Evolutionary conservation across 192 early-diverging fungal genomes (phyloP), one percentile per base, ranked within the genome.

Genomic region (Coemansia nantahalensis): DNA sequence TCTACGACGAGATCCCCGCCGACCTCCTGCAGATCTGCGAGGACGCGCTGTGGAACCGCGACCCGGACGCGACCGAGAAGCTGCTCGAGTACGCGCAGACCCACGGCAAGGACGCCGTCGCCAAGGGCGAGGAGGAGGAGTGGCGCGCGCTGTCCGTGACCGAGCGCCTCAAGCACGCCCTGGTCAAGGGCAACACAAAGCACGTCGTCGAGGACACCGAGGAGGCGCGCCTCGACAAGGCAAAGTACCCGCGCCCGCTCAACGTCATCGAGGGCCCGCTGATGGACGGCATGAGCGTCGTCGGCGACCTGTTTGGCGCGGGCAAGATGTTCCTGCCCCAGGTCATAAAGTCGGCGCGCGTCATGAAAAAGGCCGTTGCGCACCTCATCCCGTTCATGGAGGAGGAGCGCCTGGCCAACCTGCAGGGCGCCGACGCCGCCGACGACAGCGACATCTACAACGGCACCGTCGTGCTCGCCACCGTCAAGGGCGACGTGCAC

Each of bases 321-420:
- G 92, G 94, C 46, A 95, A 95, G 68, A 97, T 97, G 94, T 97
- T 97, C 68, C 84, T 97, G 80, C 94, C 94, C 5, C 94, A 97
- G 62, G 94, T 97, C 53, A 97, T 97, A 77, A 92, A 93, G 69
- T 90, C 87, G 49, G 92, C 93, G 31, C 87, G 92, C 62, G 94
- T 97, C 14, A 97, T 97, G 94, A 97, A 97, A 65, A 91, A 88
- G 52, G 92, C 94, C n/a, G 94, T 97, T 3, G 93, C 94, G 11
- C 90, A 95, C 49, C 79, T 97, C 47, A 92, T 97, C 47, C 91
- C 91, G 1, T 93, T 85, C 53, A 97, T 97, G 87, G 90, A 94
- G 60, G 74, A 84, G 42, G 94, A 97, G 76, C 88, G 91, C 34
- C 79, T 88, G 47, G 82, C 77, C 22, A 86, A 83, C 60, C 84